Conservation (phyloP, 108 stramenopile genomes). For the Asterionellopsis glacialis region DNA sequence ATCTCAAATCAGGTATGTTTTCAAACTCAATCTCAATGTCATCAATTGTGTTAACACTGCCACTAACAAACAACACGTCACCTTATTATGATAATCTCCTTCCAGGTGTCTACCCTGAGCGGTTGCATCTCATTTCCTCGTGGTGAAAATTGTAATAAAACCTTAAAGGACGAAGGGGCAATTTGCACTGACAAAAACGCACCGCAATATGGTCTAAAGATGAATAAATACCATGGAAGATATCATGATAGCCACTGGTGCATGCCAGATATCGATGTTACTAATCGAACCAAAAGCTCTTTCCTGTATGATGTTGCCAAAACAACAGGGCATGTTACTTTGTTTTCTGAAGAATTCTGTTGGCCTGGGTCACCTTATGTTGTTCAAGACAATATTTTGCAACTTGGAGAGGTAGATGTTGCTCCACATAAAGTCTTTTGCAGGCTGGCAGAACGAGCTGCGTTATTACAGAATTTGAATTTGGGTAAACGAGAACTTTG, state of each 20-base stretch:
- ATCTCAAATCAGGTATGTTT: conserved; percentile 7
- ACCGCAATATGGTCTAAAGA: too few species aligned
- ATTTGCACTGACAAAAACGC: too few species aligned
- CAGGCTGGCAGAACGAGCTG: conserved; percentile 21
- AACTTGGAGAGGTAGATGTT: conserved; percentile 22
- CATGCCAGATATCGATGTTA: not conserved
- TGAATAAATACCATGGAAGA: too few species aligned
- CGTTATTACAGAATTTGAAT: conserved; percentile 1
- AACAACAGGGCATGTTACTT: conserved; percentile 36
- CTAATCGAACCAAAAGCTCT: conserved; percentile 8
- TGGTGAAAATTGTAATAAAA: not conserved
- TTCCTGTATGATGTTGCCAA: conserved; percentile 29
- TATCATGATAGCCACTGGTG: too few species aligned
- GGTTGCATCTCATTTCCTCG: conserved; percentile 21
- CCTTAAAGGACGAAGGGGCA: too few species aligned
- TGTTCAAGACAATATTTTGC: conserved; percentile 34
- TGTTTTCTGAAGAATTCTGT: conserved; percentile 64
- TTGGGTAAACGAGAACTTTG: conserved; percentile 10
- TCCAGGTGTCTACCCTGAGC: conserved; percentile 39
- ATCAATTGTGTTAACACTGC: not conserved
- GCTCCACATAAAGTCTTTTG: conserved; percentile 33
- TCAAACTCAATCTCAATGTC: not conserved
- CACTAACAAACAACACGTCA: conserved; percentile 3
- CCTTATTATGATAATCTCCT: conserved; percentile 23
- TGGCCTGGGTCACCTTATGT: conserved; percentile 43